Conservation (phyloP, 2,329 filamentous ascomycete species). For the Alternaria brassicicola region DNA sequence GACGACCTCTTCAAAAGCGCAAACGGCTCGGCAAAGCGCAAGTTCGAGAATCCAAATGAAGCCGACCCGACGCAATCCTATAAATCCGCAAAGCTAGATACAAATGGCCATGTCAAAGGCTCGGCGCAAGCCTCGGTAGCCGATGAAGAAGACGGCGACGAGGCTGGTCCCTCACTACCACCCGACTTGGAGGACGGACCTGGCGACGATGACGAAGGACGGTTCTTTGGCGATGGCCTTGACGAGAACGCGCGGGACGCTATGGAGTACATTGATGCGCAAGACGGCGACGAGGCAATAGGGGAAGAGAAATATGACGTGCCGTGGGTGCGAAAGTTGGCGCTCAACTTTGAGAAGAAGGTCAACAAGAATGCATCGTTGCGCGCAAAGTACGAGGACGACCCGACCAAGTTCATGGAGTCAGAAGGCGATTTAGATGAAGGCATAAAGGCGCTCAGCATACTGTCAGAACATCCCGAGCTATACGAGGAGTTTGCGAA, state of each 20-base stretch:
- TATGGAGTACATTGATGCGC: constrained; percentile 83
- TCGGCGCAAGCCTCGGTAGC: constrained; percentile 56
- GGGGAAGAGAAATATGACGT: constrained; percentile 78
- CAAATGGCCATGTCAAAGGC: constrained; percentile 58
- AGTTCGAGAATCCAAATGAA: constrained; percentile 61
- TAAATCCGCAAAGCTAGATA: constrained; percentile 63
- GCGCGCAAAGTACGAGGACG: constrained; percentile 79
- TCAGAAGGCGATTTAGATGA: constrained; percentile 89
- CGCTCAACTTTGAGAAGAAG: constrained; percentile 84
- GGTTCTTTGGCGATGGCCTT: constrained; percentile 94
- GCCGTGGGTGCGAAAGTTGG: constrained; percentile 81
- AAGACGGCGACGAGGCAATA: constrained; percentile 60
- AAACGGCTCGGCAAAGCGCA: constrained; percentile 61
- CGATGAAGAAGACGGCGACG: constrained; percentile 53
- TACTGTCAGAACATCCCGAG: constrained; percentile 84
- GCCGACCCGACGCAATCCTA: constrained; percentile 64
- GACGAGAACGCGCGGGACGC: constrained; percentile 80
- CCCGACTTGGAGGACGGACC: constrained; percentile 62
- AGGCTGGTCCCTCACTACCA: constrained; percentile 61
- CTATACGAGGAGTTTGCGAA: constrained; percentile 82
- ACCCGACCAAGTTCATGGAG: constrained; percentile 81
- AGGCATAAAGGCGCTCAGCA: constrained; percentile 83
- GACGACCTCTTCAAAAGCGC: constrained; percentile 69
- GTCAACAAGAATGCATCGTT: constrained; percentile 91
- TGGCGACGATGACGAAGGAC: constrained; percentile 79